Base-by-base conservation (phyloP, 805 yeast species). In the Saccharomycopsis synnaedendra region DNA sequence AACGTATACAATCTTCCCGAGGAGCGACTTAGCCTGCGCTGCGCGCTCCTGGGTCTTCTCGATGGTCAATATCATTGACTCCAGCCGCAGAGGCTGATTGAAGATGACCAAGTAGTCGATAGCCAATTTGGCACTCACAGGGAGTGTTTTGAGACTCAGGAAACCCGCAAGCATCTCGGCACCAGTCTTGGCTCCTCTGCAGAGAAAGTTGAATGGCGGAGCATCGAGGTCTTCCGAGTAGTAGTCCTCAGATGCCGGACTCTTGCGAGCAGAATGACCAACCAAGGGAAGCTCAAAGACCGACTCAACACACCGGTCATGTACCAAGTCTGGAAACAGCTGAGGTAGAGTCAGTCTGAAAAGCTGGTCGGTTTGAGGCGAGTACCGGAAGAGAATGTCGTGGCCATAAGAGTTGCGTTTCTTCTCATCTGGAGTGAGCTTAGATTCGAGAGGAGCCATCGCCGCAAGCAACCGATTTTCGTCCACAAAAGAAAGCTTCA, bases 401-500 rank as follows among this genome's bases (percentile, higher is more conserved):
- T 60, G 56, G 4, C 97, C 97, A 60, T 79, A 77, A 0, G 78
- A 62, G 63, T 93, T 93, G 64, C 98, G 77, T 43, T 58, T 57
- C 47, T 69, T 69, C 60, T 93, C 98, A 44, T 78, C 90, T 0
- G 82, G 75, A 1, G 80, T 68, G 48, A 93, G 67, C 51, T 71
- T 72, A 0, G 66, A 58, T 49, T 85, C 84, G 39, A 72, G 64
- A 2, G 95, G 85, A 43, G 65, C 69, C 75, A 93, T 75, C 1
- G 90, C 90, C 3, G 71, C 78, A 33, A 82, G 66, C 48, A 93
- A 71, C 51, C 93, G 73, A 32, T 75, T 64, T 58, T 84, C 87
- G 55, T 93, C 97, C 42, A 93, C 97, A 70, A 93, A 93, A 4
- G 94, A 81, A 50, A 93, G 74, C 57, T 86, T 74, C 5, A 93